Evolutionary conservation across 2,329 filamentous ascomycete species (phyloP).

Genomic region (Trichoderma polysporum): DNA sequence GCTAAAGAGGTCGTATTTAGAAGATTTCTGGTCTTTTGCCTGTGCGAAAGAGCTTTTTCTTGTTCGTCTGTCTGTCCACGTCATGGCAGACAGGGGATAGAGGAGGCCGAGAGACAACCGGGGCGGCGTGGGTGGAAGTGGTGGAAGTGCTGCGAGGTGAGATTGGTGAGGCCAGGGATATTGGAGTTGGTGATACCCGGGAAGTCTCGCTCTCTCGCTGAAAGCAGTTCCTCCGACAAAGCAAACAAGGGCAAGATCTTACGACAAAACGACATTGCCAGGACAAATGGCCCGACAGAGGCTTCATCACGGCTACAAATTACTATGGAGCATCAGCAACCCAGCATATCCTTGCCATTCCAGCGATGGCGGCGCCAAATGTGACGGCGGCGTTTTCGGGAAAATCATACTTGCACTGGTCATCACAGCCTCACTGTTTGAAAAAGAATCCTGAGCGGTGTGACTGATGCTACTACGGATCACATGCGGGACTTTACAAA

Average conservation of each 20-base stretch:
- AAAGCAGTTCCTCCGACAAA: not conserved
- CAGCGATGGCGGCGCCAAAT: conserved; percentile 2
- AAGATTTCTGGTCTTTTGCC: not conserved
- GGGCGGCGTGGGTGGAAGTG: not conserved
- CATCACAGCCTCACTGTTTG: conserved; percentile 3
- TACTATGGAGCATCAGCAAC: not conserved
- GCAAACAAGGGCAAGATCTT: not conserved
- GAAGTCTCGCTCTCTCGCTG: not conserved
- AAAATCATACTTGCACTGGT: not conserved
- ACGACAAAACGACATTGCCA: not conserved
- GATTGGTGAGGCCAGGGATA: not conserved
- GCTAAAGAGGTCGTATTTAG: conserved; percentile 2
- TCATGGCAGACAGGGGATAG: not conserved
- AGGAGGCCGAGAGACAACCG: not conserved
- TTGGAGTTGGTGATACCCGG: not conserved
- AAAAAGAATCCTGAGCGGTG: not conserved
- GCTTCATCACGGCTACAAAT: not conserved
- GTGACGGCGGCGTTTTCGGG: conserved; percentile 9
- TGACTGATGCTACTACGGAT: not conserved
- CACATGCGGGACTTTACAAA: not conserved
- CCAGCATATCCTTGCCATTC: not conserved
- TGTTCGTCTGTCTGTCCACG: not conserved
- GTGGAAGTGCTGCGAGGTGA: not conserved
- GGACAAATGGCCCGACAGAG: not conserved
- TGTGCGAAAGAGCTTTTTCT: not conserved